Base-by-base conservation (phyloP, 2,329 filamentous ascomycete genomes). In the Phialemonium atrogriseum region DNA sequence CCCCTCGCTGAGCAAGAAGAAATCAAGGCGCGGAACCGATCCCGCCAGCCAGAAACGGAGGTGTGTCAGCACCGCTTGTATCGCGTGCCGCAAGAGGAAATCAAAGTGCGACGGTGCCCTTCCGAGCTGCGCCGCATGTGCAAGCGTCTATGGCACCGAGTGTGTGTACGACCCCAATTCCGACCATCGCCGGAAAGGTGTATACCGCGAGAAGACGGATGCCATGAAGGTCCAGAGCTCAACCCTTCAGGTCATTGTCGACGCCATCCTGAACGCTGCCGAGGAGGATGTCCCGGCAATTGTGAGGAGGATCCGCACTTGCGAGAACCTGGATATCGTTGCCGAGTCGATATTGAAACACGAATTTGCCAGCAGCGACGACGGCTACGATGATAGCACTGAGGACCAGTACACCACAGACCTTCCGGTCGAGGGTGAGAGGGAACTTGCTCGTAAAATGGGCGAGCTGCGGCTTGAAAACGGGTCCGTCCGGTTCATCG, bases 151-250 rank as follows among this genome's bases (percentile, higher is more conserved):
- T 53, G 75, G 77, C 39, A 91, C 84, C 38, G 77, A 84, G 60
- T 95, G 91, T 55, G 70, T 95, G 43, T 96, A 96, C 66, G 89
- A 96, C 52, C 89, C 88, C 4, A 93, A 88, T 52, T 94, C 88
- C 36, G 91, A 98, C 55, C 88, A 95, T 55, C 82, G 91, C 30
- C 80, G 91, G 30, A 96, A 96, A 56, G 91, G 91, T 38, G 91
- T 96, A 29, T 96, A 96, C 57, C 88, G 89, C 50, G 87, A 94
- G 58, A 91, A 94, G 56, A 77, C 83, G 15, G 88, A 94, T 55
- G 85, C 76, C 50, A 71, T 89, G 54, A 93, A 93, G 60, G 88
- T 87, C 14, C 78, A 78, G 40, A 86, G 80, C 49, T 84, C 85
- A 21, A 96, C 89, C 1, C 65, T 96, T 34, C 85, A 95, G 54